Evolutionary conservation across 2,329 filamentous ascomycete species (phyloP).

Genomic region (Alternaria panax): DNA sequence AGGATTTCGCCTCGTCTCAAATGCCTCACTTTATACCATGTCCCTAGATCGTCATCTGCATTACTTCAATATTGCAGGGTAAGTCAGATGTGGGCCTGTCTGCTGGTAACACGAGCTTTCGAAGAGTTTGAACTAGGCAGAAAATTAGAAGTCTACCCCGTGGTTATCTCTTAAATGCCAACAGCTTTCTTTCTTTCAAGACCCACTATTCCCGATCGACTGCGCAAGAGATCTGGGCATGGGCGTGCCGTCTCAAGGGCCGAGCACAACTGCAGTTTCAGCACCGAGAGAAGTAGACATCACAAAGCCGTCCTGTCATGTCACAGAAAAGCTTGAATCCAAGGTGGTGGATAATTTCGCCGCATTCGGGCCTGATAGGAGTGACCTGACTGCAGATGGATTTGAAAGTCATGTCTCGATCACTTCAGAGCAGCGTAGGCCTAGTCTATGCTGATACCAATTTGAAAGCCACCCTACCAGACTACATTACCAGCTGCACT

Average conservation of each 20-base stretch:
- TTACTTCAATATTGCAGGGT: not conserved
- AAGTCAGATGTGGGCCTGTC: not conserved
- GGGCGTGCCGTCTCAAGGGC: slow-evolving; percentile 2
- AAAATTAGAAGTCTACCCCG: not conserved
- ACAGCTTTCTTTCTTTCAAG: not conserved
- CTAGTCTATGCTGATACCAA: not conserved
- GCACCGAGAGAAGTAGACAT: slow-evolving; percentile 3
- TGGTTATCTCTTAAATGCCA: not conserved
- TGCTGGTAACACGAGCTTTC: not conserved
- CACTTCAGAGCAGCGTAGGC: not conserved
- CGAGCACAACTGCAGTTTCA: not conserved
- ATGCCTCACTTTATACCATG: not conserved
- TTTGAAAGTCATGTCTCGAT: not conserved
- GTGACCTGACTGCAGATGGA: not conserved
- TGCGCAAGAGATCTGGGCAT: slow-evolving; percentile 5
- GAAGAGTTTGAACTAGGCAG: not conserved
- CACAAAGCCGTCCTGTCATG: slow-evolving; percentile 9
- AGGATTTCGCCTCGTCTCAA: not conserved
- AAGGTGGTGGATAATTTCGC: not conserved
- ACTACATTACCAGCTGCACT: not conserved
- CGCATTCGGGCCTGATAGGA: not conserved
- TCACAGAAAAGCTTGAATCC: not conserved
- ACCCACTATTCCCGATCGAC: not conserved
- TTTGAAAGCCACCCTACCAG: not conserved
- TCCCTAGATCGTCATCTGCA: not conserved